phyloP scores from a whole-genome alignment of 2,329 filamentous ascomycete species.

The Epichloe brachyelytri region DNA sequence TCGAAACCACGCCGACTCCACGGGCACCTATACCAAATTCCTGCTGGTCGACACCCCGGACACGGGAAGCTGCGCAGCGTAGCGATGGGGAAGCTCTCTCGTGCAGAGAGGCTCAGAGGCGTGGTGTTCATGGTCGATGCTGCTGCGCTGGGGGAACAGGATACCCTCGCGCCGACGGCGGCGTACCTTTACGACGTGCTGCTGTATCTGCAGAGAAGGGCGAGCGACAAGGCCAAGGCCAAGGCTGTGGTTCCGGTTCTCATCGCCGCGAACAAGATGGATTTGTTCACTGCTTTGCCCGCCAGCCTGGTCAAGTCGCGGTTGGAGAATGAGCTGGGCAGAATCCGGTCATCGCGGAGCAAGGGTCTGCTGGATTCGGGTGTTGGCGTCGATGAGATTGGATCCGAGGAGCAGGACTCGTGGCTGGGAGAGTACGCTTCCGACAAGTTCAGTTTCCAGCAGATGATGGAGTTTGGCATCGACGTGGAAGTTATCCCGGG shows the following conservation, averaged over 20 bases:
- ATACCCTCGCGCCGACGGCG: conserved; percentile 58
- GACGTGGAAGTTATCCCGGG: conserved; percentile 67
- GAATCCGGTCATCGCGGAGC: conserved; percentile 62
- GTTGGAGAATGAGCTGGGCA: conserved; percentile 69
- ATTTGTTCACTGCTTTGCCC: conserved; percentile 86
- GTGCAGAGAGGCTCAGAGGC: conserved; percentile 44
- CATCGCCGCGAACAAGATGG: conserved; percentile 87
- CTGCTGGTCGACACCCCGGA: conserved; percentile 75
- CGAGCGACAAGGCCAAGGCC: conserved; percentile 27
- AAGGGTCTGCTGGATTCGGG: conserved; percentile 76
- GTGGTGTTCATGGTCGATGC: conserved; percentile 87
- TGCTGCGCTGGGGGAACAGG: conserved; percentile 46
- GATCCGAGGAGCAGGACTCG: conserved; percentile 61
- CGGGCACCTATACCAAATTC: conserved; percentile 53
- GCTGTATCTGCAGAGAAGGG: conserved; percentile 66
- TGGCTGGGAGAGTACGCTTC: conserved; percentile 75
- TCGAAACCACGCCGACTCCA: conserved; percentile 42
- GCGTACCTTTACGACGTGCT: conserved; percentile 82
- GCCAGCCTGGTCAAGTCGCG: conserved; percentile 59
- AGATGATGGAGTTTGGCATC: conserved; percentile 75
- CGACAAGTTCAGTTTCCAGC: conserved; percentile 63
- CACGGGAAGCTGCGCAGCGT: conserved; percentile 82
- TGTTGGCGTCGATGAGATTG: conserved; percentile 49
- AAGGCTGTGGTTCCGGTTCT: conserved; percentile 52
- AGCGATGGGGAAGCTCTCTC: conserved; percentile 40